phyloP scores from a whole-genome alignment of 1,284 basidiomycete genomes.

The Ganoderma resinaceum region DNA sequence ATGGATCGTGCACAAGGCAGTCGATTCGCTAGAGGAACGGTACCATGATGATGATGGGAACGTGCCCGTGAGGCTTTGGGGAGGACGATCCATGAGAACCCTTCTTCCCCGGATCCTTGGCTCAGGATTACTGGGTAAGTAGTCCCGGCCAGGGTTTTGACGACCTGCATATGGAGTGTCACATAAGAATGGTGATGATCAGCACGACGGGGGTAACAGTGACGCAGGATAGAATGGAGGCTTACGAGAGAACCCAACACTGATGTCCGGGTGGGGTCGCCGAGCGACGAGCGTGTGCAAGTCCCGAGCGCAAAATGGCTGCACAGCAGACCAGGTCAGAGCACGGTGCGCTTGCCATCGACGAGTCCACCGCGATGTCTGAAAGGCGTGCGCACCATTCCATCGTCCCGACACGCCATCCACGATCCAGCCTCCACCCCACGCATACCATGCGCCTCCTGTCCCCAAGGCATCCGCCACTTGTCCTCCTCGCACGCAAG shows the following conservation, averaged over 20 bases:
- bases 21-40: not conserved
- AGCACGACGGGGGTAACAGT: not conserved
- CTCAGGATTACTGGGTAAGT: too few relatives aligned
- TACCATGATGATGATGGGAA: not conserved
- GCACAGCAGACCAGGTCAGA: not conserved
- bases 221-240: not conserved
- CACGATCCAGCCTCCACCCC: not conserved
- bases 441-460: not conserved
- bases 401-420: not conserved
- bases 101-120: not conserved
- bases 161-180: not conserved
- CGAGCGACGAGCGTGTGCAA: not conserved
- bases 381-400: not conserved
- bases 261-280: not conserved
- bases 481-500: not conserved
- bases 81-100: not conserved
- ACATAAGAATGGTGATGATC: not conserved
- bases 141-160: not conserved
- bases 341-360: not conserved
- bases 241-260: not conserved
- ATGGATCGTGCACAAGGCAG: not conserved
- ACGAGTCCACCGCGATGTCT: not conserved
- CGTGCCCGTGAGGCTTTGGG: not conserved
- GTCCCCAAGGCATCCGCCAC: constrained; percentile 6
- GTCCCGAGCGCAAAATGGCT: not conserved